phyloP scores from a whole-genome alignment of 768 basidiomycete species.

The Tephrocybe rancida region DNA sequence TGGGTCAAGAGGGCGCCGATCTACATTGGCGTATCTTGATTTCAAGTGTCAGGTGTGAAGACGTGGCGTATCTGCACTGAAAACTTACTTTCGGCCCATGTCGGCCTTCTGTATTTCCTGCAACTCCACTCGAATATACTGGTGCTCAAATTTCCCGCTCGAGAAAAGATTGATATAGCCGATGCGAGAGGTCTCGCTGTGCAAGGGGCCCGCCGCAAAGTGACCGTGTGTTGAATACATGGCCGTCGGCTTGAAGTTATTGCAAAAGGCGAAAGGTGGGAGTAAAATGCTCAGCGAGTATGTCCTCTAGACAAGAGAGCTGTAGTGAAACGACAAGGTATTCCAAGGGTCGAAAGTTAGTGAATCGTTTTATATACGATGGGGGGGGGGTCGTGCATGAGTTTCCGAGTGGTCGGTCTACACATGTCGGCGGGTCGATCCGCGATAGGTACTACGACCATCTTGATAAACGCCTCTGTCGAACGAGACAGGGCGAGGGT shows the following conservation, averaged over 20 bases:
- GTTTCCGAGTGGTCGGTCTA: neutral
- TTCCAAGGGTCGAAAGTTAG: too few species aligned
- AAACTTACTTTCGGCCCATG: constrained; percentile 62
- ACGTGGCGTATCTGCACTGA: neutral
- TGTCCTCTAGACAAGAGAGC: too few species aligned
- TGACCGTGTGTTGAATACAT: neutral
- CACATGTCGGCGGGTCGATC: neutral
- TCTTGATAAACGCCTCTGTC: constrained; percentile 1
- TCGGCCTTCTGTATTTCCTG: constrained; percentile 68
- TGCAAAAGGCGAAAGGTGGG: too few species aligned
- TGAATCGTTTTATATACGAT: neutral
- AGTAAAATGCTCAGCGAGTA: too few species aligned
- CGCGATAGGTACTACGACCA: neutral
- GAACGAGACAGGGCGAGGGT: too few species aligned
- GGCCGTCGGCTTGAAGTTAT: neutral
- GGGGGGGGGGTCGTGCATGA: too few species aligned
- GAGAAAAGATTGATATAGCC: constrained; percentile 12
- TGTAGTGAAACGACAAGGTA: too few species aligned
- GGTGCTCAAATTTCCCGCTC: constrained; percentile 53
- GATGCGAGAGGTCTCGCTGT: neutral
- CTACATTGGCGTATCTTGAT: constrained; percentile 57
- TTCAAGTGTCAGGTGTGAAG: neutral
- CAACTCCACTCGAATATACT: constrained; percentile 53
- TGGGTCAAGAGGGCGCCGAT: constrained; percentile 70
- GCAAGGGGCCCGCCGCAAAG: neutral